A percentile compares a stretch with the other conserved stretches of the same genome.
These are phyloP conservation scores for Diplodia scrobiculata DNA, from an alignment of 2,329 filamentous ascomycete genomes.

Conservation along the genomic window DNA sequence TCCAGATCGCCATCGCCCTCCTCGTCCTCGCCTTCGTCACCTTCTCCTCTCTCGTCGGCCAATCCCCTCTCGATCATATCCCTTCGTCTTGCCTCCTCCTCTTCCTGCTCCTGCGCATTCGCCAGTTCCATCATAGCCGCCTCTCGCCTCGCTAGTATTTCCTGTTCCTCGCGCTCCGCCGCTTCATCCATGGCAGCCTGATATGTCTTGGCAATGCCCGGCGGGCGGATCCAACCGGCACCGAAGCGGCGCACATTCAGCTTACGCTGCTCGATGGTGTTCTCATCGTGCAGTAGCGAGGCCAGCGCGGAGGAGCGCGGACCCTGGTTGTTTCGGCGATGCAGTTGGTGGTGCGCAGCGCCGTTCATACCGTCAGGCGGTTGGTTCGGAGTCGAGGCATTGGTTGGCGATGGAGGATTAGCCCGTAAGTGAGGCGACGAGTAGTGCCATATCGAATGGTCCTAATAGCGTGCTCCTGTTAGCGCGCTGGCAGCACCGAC, in stretches of 20 bases:
- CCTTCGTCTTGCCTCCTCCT: constrained; percentile 36
- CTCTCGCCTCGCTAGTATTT: constrained; percentile 71
- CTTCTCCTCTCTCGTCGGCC: constrained; percentile 47
- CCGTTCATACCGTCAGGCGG: constrained; percentile 33
- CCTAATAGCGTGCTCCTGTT: constrained; percentile 5
- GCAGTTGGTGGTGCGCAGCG: constrained; percentile 32
- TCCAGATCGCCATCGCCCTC: constrained; percentile 45
- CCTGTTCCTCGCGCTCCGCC: constrained; percentile 82
- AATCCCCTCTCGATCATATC: constrained; percentile 42
- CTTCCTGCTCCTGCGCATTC: constrained; percentile 61
- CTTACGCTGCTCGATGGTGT: constrained; percentile 73
- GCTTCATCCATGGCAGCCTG: constrained; percentile 88
- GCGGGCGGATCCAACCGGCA: constrained; percentile 85
- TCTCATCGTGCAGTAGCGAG: constrained; percentile 74
- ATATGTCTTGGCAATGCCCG: constrained; percentile 83
- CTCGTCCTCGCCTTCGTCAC: constrained; percentile 45
- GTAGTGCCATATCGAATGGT: constrained; percentile 27
- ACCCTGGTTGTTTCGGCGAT: constrained; percentile 39
- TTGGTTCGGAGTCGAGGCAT: constrained; percentile 34
- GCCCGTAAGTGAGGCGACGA: constrained; percentile 19
- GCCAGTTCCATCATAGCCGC: constrained; percentile 73
- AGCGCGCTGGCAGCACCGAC: constrained; percentile 21
- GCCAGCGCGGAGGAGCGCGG: constrained; percentile 65
- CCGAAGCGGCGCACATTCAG: constrained; percentile 84
- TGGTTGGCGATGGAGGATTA: constrained; percentile 34